Base-by-base conservation (phyloP, 2,329 filamentous ascomycete species). In the Claviceps fusiformis region DNA sequence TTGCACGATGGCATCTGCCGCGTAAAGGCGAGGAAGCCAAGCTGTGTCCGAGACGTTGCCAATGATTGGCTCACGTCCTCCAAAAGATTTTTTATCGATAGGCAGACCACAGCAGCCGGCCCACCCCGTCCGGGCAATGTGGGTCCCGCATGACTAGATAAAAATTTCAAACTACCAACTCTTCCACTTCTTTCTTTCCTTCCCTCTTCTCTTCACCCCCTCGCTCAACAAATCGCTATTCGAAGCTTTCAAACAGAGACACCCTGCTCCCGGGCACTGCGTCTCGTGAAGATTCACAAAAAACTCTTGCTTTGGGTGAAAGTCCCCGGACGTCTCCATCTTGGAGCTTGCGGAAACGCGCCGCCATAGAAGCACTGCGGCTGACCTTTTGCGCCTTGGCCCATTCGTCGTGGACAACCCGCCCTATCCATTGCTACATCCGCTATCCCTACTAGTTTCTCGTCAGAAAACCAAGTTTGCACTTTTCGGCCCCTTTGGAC, bases 191-290 rank as follows among this genome's bases (percentile, higher is more conserved):
- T 56, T 55, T 59, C 60, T 62, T 55, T 60, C 66, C 65, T 59
- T 64, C 59, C 61, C 55, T 59, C 66, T 64, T 64, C 62, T 67
- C 69, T 69, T 68, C 73, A 75, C 85, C 68, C 87, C 83, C 89
- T 95, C 91, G 91, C 80, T 91, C 89, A 83, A 96, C 89, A 89
- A 89, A 95, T 96, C 92, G 92, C 91, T 86, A 84, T 95, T 95
- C 90, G 86, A 95, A 96, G 92, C 91, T 89, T 90, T 19, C 88
- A 86, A 76, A 95, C 89, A 86, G 89, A 87, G 78, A 81, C 67
- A 54, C 58, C 58, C 57, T 58, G 53, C 19, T 54, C 27, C 31
- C 58, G 50, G 60, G 50, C 45, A 44, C 46, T 59, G 64, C 65
- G 62, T 71, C 62, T 73, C 68, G 68, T 66, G 64, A 67, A 63